Evolutionary conservation across 106 monocot genomes (phyloP).

Genomic region (Platanthera zijinensis): DNA sequence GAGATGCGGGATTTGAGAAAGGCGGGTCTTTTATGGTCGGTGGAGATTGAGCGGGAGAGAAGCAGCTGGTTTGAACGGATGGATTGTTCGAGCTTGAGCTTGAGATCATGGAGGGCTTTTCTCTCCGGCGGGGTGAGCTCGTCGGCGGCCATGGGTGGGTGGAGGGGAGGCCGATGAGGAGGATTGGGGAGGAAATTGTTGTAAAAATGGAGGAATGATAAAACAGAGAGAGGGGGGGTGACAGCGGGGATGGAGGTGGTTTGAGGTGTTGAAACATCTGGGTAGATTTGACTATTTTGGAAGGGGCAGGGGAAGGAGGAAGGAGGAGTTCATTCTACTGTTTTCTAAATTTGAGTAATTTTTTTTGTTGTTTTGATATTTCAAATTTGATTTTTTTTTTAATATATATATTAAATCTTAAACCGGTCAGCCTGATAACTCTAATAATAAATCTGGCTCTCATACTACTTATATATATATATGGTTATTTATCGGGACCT

Average conservation of each 20-base stretch:
- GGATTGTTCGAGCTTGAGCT: slow-evolving; percentile 27
- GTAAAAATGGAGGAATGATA: neutral
- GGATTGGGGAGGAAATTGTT: neutral
- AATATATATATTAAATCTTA: no score
- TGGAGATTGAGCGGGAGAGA: neutral
- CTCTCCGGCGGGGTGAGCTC: slow-evolving; percentile 33
- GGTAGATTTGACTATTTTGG: neutral
- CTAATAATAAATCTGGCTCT: no score
- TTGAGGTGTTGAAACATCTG: neutral
- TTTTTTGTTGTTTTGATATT: neutral
- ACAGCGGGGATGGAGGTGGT: neutral
- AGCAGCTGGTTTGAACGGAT: slow-evolving; percentile 30
- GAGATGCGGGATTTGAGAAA: neutral
- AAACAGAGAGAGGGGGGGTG: neutral
- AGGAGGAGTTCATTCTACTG: neutral
- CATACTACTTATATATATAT: no score
- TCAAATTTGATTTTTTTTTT: neutral
- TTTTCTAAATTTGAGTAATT: neutral
- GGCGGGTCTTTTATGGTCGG: neutral
- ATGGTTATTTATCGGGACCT: no score
- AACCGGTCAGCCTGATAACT: no score
- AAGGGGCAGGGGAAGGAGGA: neutral
- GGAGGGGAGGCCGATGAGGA: neutral
- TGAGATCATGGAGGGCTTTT: slow-evolving; percentile 44
- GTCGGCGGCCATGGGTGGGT: neutral